Evolutionary conservation across 1,284 basidiomycete species (phyloP).

Genomic region (Calocybe gambosa): DNA sequence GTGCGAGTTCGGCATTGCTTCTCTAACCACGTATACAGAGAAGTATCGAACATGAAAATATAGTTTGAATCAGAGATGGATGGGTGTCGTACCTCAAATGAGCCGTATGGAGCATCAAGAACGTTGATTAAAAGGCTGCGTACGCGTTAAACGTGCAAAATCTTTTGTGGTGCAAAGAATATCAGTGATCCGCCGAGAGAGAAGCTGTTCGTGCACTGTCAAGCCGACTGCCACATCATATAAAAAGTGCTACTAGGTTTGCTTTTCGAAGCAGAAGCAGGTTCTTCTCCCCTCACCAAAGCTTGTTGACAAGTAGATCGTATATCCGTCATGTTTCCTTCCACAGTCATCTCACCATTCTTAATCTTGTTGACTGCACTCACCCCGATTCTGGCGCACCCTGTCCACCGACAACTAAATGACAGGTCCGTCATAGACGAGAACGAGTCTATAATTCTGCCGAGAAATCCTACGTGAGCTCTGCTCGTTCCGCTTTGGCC

Average conservation of each 20-base stretch:
- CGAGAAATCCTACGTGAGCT: neutral
- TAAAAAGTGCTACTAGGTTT: neutral
- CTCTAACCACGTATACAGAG: neutral
- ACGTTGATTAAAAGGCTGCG: neutral
- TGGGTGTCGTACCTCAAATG: neutral
- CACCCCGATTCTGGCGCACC: neutral
- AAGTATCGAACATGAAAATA: neutral
- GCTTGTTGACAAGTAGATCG: neutral
- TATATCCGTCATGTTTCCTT: neutral
- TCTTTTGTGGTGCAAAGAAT: neutral
- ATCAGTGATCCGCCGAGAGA: neutral
- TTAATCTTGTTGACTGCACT: neutral
- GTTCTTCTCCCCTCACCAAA: neutral
- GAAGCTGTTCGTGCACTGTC: neutral
- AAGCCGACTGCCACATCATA: neutral
- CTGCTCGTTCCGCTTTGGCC: neutral
- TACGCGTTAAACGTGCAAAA: neutral
- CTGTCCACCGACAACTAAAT: neutral
- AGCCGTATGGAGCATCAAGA: neutral
- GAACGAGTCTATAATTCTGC: neutral
- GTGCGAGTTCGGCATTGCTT: neutral
- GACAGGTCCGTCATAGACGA: neutral
- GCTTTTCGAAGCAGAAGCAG: neutral
- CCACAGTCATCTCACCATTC: neutral
- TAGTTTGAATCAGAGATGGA: neutral